Percentiles rank a stretch among this genome's conserved stretches.
Conservation (phyloP, 2,329 filamentous ascomycete genomes). For the Volutella citrinella region DNA sequence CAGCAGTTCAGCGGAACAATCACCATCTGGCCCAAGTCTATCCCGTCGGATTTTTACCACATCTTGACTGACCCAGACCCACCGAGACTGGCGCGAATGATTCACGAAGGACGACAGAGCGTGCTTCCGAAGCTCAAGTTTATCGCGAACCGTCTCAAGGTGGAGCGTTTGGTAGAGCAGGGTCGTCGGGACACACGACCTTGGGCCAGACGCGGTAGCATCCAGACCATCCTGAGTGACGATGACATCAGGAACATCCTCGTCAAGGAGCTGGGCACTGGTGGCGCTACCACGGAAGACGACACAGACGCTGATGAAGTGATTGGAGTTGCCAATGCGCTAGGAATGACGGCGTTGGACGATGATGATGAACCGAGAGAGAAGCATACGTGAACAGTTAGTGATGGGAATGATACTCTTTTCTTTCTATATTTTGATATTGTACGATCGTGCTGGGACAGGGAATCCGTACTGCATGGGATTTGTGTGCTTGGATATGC, state of each 20-base stretch:
- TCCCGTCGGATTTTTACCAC: conserved; percentile 75
- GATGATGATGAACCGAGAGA: conserved; percentile 24
- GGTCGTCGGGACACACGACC: conserved; percentile 54
- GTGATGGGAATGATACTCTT: too few species aligned
- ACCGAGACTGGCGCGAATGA: conserved; percentile 77
- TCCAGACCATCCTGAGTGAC: conserved; percentile 60
- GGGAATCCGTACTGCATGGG: too few species aligned
- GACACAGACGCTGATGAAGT: conserved; percentile 34
- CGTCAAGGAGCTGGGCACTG: conserved; percentile 29
- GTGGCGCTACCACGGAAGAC: conserved; percentile 34
- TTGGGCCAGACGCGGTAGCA: conserved; percentile 46
- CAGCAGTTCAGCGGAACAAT: conserved; percentile 93
- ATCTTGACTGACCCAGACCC: conserved; percentile 83
- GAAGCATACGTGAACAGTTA: conserved; percentile 14
- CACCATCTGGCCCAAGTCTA: conserved; percentile 89
- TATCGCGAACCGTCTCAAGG: conserved; percentile 78
- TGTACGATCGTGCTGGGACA: too few species aligned
- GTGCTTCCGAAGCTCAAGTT: conserved; percentile 92
- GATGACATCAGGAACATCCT: conserved; percentile 55
- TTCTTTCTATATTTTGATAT: too few species aligned
- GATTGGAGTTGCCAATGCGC: conserved; percentile 14
- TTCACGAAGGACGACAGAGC: conserved; percentile 84
- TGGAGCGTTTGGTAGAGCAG: conserved; percentile 68
- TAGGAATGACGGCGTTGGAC: conserved; percentile 25
- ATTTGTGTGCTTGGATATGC: too few species aligned